phyloP scores from a whole-genome alignment of 495 filamentous ascomycete species.

The Rostrohypoxylon terebratum region DNA sequence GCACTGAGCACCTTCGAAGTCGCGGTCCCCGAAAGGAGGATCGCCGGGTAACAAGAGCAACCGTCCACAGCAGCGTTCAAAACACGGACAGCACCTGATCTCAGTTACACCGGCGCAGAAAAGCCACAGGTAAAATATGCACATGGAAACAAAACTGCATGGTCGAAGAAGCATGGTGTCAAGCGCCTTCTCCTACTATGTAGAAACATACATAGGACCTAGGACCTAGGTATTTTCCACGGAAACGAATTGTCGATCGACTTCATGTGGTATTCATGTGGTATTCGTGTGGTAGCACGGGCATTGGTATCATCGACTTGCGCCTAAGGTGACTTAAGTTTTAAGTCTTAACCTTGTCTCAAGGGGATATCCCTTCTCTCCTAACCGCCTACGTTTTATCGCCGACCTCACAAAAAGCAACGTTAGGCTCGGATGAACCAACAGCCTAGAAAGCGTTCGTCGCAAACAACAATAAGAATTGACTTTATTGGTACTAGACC shows the following conservation, averaged over 20 bases:
- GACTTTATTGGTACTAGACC: neutral
- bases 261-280: conserved; percentile 32
- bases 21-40: conserved; percentile 17
- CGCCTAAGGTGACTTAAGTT: too few relatives aligned
- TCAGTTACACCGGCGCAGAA: conserved; percentile 36
- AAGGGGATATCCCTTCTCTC: neutral
- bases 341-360: neutral
- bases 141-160: conserved; percentile 36
- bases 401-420: neutral
- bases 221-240: too few relatives aligned
- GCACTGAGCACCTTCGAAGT: neutral
- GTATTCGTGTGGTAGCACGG: conserved; percentile 30
- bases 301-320: conserved; percentile 2
- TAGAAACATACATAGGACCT: conserved; percentile 25
- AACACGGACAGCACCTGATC: conserved; percentile 42
- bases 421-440: neutral
- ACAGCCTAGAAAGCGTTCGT: neutral
- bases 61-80: conserved; percentile 40
- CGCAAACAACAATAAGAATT: neutral
- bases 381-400: neutral
- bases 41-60: conserved; percentile 33
- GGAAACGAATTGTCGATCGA: conserved; percentile 13
- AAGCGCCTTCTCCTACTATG: conserved; percentile 15
- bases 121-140: conserved; percentile 38
- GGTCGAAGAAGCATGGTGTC: conserved; percentile 20